Evolutionary conservation across 345 rosid species (phyloP).

Genomic region (Hibiscus syriacus): DNA sequence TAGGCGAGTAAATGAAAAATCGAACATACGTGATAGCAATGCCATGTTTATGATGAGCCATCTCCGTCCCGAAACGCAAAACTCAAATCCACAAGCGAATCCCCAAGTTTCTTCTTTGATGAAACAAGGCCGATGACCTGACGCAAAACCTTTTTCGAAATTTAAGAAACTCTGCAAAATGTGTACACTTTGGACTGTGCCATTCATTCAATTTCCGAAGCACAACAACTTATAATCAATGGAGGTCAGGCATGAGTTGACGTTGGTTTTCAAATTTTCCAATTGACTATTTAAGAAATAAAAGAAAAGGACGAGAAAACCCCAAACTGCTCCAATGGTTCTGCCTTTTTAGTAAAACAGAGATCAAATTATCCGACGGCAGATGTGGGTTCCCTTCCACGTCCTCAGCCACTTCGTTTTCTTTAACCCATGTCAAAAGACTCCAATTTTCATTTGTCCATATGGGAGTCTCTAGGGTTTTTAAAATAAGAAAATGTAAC

Average conservation of each 20-base stretch:
- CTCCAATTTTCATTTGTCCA: no score
- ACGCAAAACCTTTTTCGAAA: no score
- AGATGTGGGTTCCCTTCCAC: not conserved
- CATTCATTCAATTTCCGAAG: not conserved
- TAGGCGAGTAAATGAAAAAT: no score
- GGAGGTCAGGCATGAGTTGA: not conserved
- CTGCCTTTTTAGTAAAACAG: not conserved
- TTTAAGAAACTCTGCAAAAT: no score
- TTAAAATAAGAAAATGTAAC: no score
- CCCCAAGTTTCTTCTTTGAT: no score
- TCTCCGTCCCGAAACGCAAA: no score
- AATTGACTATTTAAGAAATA: not conserved
- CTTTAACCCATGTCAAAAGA: not conserved
- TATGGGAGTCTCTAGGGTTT: no score
- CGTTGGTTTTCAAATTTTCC: slow-evolving; percentile 1
- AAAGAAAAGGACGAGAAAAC: not conserved
- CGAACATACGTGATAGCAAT: no score
- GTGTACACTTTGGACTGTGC: not conserved
- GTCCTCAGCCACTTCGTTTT: not conserved
- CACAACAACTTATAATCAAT: not conserved
- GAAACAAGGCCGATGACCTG: not conserved
- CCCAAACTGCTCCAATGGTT: not conserved
- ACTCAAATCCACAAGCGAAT: no score
- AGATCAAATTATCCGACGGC: not conserved
- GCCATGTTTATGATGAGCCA: no score